Conservation (phyloP, 768 basidiomycete genomes). For the Rhizopogon vulgaris region DNA sequence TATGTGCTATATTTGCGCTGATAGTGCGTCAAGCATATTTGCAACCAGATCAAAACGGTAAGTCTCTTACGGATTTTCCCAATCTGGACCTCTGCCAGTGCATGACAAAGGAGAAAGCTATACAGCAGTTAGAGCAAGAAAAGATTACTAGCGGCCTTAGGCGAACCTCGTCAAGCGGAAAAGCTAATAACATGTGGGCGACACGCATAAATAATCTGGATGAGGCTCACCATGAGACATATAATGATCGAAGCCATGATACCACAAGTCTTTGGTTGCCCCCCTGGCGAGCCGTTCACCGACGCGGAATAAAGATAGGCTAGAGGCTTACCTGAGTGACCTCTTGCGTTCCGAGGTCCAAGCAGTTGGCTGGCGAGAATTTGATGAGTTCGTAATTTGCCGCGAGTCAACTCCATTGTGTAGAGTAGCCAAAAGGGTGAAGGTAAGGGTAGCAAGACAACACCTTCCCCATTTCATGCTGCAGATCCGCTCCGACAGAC, state of each 20-base stretch:
- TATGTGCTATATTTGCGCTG: slow-evolving; percentile 68
- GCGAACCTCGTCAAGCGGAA: slow-evolving; percentile 76
- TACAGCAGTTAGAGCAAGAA: background rate
- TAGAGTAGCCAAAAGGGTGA: slow-evolving; percentile 32
- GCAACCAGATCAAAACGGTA: background rate
- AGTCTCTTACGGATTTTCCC: slow-evolving; percentile 69
- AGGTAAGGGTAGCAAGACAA: slow-evolving; percentile 46
- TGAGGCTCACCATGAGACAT: slow-evolving; percentile 66
- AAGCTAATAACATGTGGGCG: slow-evolving; percentile 44
- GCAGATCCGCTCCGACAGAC: slow-evolving; percentile 26
- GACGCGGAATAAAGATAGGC: background rate
- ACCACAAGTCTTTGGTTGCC: slow-evolving; percentile 73
- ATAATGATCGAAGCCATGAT: slow-evolving; percentile 86
- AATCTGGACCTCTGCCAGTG: slow-evolving; percentile 81
- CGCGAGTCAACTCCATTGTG: slow-evolving; percentile 17
- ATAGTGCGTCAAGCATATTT: slow-evolving; percentile 9
- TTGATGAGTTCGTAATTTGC: slow-evolving; percentile 6
- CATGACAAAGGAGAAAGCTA: slow-evolving; percentile 90
- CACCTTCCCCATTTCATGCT: slow-evolving; percentile 38
- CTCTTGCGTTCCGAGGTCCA: slow-evolving; percentile 59
- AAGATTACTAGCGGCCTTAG: background rate
- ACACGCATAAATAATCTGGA: background rate
- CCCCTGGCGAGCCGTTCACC: slow-evolving; percentile 39
- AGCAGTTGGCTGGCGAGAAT: slow-evolving; percentile 18
- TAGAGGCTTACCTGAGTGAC: slow-evolving; percentile 42